Conservation (phyloP, 306 rosid genomes). For the Canavalia gladiata region DNA sequence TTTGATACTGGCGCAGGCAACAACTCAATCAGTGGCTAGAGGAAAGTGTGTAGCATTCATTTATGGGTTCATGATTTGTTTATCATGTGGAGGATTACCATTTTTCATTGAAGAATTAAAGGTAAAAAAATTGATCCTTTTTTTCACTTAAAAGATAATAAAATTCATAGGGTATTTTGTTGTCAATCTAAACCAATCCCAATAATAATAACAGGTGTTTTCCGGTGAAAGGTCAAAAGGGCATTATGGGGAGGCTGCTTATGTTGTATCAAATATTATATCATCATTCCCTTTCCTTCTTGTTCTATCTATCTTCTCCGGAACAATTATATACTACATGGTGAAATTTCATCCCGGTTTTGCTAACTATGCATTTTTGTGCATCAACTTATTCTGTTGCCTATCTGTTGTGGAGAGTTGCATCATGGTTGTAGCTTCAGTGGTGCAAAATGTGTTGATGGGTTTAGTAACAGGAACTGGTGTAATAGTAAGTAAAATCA, state of each 20-base stretch:
- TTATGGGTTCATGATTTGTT: conserved; percentile 74
- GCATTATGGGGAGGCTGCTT: conserved; percentile 61
- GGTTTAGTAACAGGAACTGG: conserved; percentile 52
- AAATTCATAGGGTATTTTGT: background rate
- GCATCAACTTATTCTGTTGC: conserved; percentile 59
- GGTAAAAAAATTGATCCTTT: conserved; percentile 48
- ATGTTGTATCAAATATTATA: conserved; percentile 58
- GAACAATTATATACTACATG: conserved; percentile 57
- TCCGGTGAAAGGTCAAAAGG: conserved; percentile 60
- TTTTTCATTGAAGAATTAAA: conserved; percentile 86
- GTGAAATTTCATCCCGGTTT: conserved; percentile 62
- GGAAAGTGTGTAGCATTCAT: conserved; percentile 69
- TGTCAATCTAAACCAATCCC: background rate
- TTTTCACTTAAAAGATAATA: background rate
- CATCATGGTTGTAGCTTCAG: conserved; percentile 49
- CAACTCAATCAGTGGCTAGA: conserved; percentile 64
- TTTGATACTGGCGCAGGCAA: conserved; percentile 58
- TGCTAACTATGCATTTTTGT: conserved; percentile 53
- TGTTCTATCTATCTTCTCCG: conserved; percentile 53
- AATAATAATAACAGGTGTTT: conserved; percentile 52
- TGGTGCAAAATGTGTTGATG: conserved; percentile 58
- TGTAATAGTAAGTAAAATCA: conserved; percentile 50
- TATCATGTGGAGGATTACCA: conserved; percentile 82
- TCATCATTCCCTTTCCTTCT: conserved; percentile 62
- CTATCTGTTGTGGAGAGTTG: conserved; percentile 53